A percentile compares a stretch with the other conserved stretches of the same genome.
Evolutionary conservation across 192 early-diverging fungal species (phyloP).

Genomic region (Haplosporangium gracile): DNA sequence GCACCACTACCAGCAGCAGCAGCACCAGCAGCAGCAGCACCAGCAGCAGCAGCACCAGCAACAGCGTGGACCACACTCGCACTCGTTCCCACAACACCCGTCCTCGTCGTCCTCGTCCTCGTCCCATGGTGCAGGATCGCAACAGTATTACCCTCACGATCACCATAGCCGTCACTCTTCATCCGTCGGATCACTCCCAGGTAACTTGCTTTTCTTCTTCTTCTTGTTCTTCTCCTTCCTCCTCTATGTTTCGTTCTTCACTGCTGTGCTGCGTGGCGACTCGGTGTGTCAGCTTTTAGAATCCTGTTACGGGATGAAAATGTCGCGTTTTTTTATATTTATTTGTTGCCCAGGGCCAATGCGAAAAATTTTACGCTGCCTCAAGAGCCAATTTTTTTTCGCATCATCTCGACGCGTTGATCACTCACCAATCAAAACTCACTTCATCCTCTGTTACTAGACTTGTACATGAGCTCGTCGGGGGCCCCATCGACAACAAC

Average conservation of each 20-base stretch:
- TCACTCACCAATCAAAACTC: neutral
- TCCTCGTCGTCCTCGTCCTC: neutral
- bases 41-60: slow-evolving; percentile 16
- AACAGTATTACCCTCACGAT: slow-evolving; percentile 18
- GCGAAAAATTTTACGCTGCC: neutral
- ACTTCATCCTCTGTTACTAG: slow-evolving; percentile 11
- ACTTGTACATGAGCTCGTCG: slow-evolving; percentile 48
- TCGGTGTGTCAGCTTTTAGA: neutral
- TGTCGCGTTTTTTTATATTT: neutral
- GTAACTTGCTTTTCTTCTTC: neutral
- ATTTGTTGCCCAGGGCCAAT: neutral
- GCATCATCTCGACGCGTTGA: neutral
- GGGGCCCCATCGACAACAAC: slow-evolving; percentile 40
- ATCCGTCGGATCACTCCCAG: slow-evolving; percentile 39
- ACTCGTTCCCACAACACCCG: neutral
- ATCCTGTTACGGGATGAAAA: neutral
- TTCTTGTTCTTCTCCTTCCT: neutral
- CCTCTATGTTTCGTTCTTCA: neutral
- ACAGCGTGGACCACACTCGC: neutral
- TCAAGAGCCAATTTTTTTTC: neutral
- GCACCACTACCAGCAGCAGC: neutral
- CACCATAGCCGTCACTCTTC: slow-evolving; percentile 38
- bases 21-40: slow-evolving; percentile 13
- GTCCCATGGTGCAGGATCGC: slow-evolving; percentile 12
- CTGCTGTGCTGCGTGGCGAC: neutral